Evolutionary conservation across 371 early-diverging fungal species (phyloP).

Genomic region (Fennellomyces sp.): DNA sequence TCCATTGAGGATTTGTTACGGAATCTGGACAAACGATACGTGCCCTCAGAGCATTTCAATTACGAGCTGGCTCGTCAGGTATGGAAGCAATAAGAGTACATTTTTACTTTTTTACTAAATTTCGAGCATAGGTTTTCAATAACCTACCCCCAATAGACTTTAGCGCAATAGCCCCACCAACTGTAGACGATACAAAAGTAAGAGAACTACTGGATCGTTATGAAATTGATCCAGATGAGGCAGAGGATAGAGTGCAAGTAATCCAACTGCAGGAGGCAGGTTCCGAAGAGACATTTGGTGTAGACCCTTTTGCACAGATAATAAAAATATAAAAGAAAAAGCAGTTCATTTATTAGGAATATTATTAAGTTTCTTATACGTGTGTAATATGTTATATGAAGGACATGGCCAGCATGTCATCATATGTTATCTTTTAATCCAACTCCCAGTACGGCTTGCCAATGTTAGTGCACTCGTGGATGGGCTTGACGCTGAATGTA

Average conservation of each 20-base stretch:
- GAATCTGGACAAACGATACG: constrained; percentile 27
- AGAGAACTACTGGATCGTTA: constrained; percentile 32
- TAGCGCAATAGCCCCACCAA: constrained; percentile 12
- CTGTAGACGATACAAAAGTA: constrained; percentile 10
- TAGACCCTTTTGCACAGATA: constrained; percentile 30
- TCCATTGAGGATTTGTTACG: constrained; percentile 66
- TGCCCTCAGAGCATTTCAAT: constrained; percentile 52
- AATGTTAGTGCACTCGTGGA: constrained; percentile 48
- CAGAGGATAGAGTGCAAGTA: constrained; percentile 19
- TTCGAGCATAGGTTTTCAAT: constrained; percentile 27
- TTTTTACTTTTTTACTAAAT: not conserved
- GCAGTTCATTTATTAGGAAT: not conserved
- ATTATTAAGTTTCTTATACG: too few relatives aligned
- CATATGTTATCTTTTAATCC: not conserved
- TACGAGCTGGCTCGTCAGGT: constrained; percentile 57
- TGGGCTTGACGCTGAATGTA: constrained; percentile 38
- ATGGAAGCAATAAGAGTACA: not conserved
- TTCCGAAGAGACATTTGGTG: constrained; percentile 18
- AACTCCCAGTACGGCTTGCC: constrained; percentile 51
- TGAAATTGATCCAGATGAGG: constrained; percentile 39
- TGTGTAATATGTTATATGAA: too few relatives aligned
- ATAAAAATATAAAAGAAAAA: not conserved
- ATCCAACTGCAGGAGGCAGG: constrained; percentile 21
- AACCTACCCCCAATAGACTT: constrained; percentile 35
- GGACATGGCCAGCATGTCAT: too few relatives aligned